Conservation (phyloP, 2,329 filamentous ascomycete species). For the Mycocentrospora acerina region DNA sequence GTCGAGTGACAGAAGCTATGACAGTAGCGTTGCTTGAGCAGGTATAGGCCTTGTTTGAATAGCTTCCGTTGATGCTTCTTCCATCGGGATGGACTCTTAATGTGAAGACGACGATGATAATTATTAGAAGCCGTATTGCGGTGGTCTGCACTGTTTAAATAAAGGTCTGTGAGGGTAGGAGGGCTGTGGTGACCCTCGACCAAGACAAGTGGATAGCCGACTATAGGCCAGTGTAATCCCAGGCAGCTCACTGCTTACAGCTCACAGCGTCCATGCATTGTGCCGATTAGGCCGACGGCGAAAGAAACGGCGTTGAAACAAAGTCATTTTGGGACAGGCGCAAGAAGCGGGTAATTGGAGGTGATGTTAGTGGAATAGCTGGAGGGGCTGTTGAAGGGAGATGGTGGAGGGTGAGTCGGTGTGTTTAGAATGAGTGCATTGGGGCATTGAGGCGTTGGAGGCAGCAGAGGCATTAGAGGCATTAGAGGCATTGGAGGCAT, state of each 20-base stretch:
- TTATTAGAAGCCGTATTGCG: conserved; percentile 1
- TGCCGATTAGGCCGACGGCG: conserved; percentile 30
- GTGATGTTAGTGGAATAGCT: conserved; percentile 1
- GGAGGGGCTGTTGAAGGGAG: neutral
- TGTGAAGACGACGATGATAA: neutral
- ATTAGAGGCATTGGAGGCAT: no score
- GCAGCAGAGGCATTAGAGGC: no score
- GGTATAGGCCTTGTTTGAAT: neutral
- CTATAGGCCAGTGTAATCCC: conserved; percentile 17
- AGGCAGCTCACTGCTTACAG: conserved; percentile 3
- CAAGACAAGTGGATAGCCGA: conserved; percentile 31
- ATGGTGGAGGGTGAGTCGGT: neutral
- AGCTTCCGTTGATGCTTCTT: no score
- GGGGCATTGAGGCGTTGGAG: neutral
- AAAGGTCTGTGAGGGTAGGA: conserved; percentile 14
- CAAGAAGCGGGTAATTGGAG: conserved; percentile 1
- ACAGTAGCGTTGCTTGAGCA: neutral
- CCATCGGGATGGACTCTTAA: no score
- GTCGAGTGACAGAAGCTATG: neutral
- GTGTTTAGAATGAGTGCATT: neutral
- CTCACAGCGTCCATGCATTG: conserved; percentile 21
- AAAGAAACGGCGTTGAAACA: conserved; percentile 5
- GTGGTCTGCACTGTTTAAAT: conserved; percentile 4
- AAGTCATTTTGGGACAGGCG: conserved; percentile 2
- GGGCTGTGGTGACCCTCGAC: conserved; percentile 19